Evolutionary conservation across 495 filamentous ascomycete genomes (phyloP), one percentile per base, ranked within the genome.

Genomic region (Penicillium fimorum): DNA sequence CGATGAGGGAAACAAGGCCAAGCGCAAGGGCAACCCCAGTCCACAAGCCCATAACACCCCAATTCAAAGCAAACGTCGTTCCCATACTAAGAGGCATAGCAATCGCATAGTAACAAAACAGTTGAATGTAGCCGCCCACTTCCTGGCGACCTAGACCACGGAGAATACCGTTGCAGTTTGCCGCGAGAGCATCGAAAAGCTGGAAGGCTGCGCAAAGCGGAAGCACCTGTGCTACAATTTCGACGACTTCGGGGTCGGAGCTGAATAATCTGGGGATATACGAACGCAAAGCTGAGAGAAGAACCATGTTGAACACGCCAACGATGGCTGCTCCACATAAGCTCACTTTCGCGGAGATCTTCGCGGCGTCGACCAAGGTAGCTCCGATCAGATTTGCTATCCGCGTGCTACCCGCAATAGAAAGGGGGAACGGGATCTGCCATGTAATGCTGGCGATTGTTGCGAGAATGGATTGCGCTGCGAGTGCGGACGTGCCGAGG

Each of bases 171-270:
- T 93, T 91, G 60, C 87, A 89, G 59, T 85, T 87, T 8, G 85
- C 79, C 0, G 91, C 86, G 42, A 94, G 66, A 12, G 87, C 83
- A 65, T 97, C 93, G 58, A 93, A 91, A 2, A 94, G 79, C 70
- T 97, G 92, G 78, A 96, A 96, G 0, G 90, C 80, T 1, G 91
- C 91, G 47, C 86, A 88, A 1, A 96, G 63, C 1, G 92, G 92
- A 44, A 97, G 75, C 10, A 88, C 81, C 3, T 68, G 64, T 1
- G 90, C 85, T 6, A 92, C 90, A 10, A 95, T 70, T 12, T 74
- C 79, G 55, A 92, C 84, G 46, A 97, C 92, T 41, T 91, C 90
- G 30, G 76, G 67, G 53, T 97, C 91, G 11, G 81, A 77, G 1
- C 91, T 95, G 71, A 96, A 96, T 0, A 96, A 82, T 46, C 78